These are phyloP conservation scores for Trichoderma koningii DNA, from an alignment of 2,329 filamentous ascomycete genomes.

Conservation along the genomic window DNA sequence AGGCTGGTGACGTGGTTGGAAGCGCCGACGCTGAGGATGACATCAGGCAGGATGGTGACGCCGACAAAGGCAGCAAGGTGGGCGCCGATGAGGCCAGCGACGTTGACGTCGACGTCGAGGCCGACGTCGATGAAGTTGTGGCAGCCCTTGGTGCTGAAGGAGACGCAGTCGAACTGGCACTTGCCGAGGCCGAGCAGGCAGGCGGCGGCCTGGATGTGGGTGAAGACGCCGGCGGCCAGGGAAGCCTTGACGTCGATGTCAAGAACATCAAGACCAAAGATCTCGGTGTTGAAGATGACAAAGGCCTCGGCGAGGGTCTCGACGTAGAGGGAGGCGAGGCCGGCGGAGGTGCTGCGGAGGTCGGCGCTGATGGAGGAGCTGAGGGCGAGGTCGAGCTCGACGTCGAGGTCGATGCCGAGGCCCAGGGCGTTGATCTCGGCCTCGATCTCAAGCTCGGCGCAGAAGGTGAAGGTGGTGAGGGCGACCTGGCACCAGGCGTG, in stretches of 20 bases:
- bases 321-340: constrained; percentile 41
- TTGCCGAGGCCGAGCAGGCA: constrained; percentile 39
- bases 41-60: constrained; percentile 40
- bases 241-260: constrained; percentile 35
- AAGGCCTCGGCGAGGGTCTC: constrained; percentile 38
- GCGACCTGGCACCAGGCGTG: constrained; percentile 43
- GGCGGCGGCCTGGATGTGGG: constrained; percentile 32
- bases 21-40: constrained; percentile 36
- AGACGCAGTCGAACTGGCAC: constrained; percentile 44
- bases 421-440: constrained; percentile 33
- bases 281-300: constrained; percentile 43
- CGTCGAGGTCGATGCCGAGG: constrained; percentile 34
- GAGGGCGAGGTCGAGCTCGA: constrained; percentile 30
- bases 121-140: constrained; percentile 43
- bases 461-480: constrained; percentile 40
- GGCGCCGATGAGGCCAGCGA: constrained; percentile 31
- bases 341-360: constrained; percentile 40
- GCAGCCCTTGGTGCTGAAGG: constrained; percentile 44
- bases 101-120: constrained; percentile 40
- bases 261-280: constrained; percentile 37
- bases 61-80: constrained; percentile 37
- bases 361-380: constrained; percentile 35
- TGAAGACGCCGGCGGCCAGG: constrained; percentile 34
- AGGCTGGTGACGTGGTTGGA: constrained; percentile 34
- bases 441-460: constrained; percentile 38